Evolutionary conservation across 768 basidiomycete genomes (phyloP), one percentile per base, ranked within the genome.

Genomic region (Trametes cingulata): DNA sequence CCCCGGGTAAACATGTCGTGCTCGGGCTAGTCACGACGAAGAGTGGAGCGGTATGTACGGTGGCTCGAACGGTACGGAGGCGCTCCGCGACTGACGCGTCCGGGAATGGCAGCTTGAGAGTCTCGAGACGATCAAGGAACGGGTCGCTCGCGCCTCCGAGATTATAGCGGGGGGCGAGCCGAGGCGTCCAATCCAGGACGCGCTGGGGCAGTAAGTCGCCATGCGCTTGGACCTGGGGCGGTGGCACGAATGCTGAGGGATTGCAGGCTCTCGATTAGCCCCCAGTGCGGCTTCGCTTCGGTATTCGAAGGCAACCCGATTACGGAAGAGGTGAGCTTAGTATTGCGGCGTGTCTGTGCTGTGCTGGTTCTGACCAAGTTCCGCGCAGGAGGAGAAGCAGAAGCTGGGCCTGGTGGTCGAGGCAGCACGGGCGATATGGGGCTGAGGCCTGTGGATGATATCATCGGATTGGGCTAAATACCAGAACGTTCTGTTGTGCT

Each of bases 271-370:
- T 71, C 72, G 37, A 72, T 82, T 52, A 77, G 77, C 7, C 78
- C 80, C 0, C 81, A 83, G 66, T 83, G 82, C 49, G 82, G 82
- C 7, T 82, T 81, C 63, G 80, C 80, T 6, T 75, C 73, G 4
- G 78, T 78, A 51, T 69, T 72, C 2, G 79, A 80, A 47, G 80
- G 81, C 0, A 82, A 82, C 58, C 66, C 71, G 29, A 69, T 81
- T 22, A 63, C 53, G 1, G 66, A 67, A 15, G 73, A 75, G 51
- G 69, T 61, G 40, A 25, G 49, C 42, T 20, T 49, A 25, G n/a
- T 41, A 22, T 20, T 25, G 22, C 39, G 36, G 40, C 39, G 48
- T 46, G 19, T 20, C 37, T 33, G 19, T 43, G 45, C 17, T 35
- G 22, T 51, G 43, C 58, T 41, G 22, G 37, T n/a, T 37, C 35